Base-by-base conservation (phyloP, 352 stramenopile species). In the Salisapilia sapeloensis region DNA sequence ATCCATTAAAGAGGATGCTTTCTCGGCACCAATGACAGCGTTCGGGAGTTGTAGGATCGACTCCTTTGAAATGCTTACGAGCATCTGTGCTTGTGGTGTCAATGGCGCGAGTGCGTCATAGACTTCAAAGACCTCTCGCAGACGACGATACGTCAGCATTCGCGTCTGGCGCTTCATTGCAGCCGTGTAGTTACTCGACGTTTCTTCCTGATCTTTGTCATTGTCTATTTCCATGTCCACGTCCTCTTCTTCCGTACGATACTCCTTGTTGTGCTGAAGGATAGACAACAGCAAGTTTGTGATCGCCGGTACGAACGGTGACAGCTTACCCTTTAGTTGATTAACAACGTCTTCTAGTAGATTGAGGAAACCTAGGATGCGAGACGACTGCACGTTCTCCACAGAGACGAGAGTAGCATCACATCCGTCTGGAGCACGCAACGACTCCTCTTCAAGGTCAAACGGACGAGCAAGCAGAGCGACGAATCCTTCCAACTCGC, bases 291-390 rank as follows among this genome's bases (percentile, higher is more conserved):
- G 45, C 16, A 95, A 42, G 25, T 84, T 51, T 2, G 80, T 59
- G 21, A 95, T 53, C 5, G 48, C 46, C 15, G 74, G 70, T n/a
- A 92, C 57, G 26, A 89, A 95, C 15, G 54, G 39, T 14, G 77
- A 44, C 25, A 93, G 44, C 44, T 90, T 85, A 0, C 89, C 65
- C 7, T 79, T 79, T 6, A 95, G 56, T 46, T 95, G 83, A 0
- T 42, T 55, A 7, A 93, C 67, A 5, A 95, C 49, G 33, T 93
- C 81, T 25, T 92, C 67, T 18, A 93, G 35, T 25, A 95, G 39
- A 29, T 94, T 93, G 24, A 95, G 50, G 42, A 95, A 95, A 21
- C 83, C 83, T 15, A 93, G 58, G 16, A 86, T 70, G 16, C 71
- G 71, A 8, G 71, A 83, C 18, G 56, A 50, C 23, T 82, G 65